Evolutionary conservation across 371 early-diverging fungal genomes (phyloP), one percentile per base, ranked within the genome.

Genomic region (Apophysomyces trapeziformis): DNA sequence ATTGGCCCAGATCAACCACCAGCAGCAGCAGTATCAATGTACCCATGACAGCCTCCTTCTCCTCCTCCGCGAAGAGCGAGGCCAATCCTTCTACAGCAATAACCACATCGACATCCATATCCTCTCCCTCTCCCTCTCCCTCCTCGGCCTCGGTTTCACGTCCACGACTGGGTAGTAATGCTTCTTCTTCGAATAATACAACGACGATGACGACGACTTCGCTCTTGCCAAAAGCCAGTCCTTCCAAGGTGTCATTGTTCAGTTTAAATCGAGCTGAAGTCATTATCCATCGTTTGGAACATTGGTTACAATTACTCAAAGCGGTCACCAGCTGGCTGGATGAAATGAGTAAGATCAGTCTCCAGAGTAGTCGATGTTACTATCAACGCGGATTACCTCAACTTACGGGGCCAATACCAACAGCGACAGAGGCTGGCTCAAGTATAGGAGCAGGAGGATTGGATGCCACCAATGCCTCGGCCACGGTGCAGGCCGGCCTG

Each of bases 181-280:
- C 64, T 0, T 26, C 32, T 26, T 26, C 32, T 26, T 26, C 32
- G 32, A 26, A 26, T 26, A 26, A 26, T 26, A 2, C 32, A 2
- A 26, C 32, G 2, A 26, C 32, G 32, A 26, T 2, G 32, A 26
- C 32, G 32, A 26, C 32, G 32, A 26, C 32, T 26, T 74, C 71
- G 21, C 32, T 32, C 38, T 32, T 64, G n/a, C 60, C 58, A 12
- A 54, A 62, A 16, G 5, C 54, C 11, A 50, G 21, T 26, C 54
- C 16, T 21, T 50, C 54, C 54, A 50, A 50, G 21, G 54, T 50
- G 21, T 50, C 54, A 8, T 12, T 66, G 18, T 66, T 70, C 45
- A 70, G 70, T 63, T 37, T 68, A 3, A 75, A 80, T 45, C 74
- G 77, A 7, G 80, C 77, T 3, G 76, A 80, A 35, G 61, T 73